A percentile compares a stretch with the other conserved stretches of the same genome.
Conservation (phyloP, 2,329 filamentous ascomycete genomes). For the Juglanconis oblonga region DNA sequence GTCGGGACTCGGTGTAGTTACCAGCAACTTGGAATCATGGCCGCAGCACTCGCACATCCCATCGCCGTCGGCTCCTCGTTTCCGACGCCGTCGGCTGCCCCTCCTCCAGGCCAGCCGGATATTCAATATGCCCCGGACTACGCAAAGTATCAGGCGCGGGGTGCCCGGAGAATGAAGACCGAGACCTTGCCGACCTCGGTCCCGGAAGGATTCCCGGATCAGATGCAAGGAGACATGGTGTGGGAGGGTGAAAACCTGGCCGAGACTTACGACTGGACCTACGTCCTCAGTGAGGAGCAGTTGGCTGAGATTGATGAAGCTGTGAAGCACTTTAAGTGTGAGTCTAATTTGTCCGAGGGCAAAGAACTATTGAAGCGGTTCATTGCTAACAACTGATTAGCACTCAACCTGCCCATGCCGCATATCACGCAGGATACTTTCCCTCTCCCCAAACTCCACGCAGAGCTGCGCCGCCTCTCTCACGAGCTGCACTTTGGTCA, state of each 20-base stretch:
- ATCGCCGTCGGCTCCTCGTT: slow-evolving; percentile 3
- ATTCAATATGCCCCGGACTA: slow-evolving; percentile 55
- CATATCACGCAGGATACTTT: slow-evolving; percentile 50
- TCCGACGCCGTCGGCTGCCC: slow-evolving; percentile 15
- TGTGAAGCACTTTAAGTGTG: slow-evolving; percentile 40
- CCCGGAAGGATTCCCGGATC: slow-evolving; percentile 47
- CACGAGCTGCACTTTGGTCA: slow-evolving; percentile 54
- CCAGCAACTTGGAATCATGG: neutral
- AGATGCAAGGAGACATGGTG: slow-evolving; percentile 48
- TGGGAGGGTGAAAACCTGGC: slow-evolving; percentile 54
- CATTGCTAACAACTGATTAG: slow-evolving; percentile 22
- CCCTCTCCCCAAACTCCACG: slow-evolving; percentile 50
- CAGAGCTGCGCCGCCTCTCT: slow-evolving; percentile 48
- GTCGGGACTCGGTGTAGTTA: neutral
- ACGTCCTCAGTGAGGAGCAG: slow-evolving; percentile 43
- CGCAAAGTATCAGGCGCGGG: slow-evolving; percentile 50
- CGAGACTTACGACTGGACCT: slow-evolving; percentile 51
- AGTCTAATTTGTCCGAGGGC: neutral
- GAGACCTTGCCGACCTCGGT: slow-evolving; percentile 38
- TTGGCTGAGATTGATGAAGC: slow-evolving; percentile 47
- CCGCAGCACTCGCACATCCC: neutral
- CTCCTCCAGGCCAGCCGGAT: slow-evolving; percentile 51
- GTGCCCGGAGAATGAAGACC: slow-evolving; percentile 39
- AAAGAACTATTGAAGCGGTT: neutral
- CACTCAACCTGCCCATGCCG: slow-evolving; percentile 34